A percentile compares a stretch with the other conserved stretches of the same genome.
These are phyloP conservation scores for Huntiella decipiens DNA, from an alignment of 2,329 filamentous ascomycete species.

Conservation along the genomic window DNA sequence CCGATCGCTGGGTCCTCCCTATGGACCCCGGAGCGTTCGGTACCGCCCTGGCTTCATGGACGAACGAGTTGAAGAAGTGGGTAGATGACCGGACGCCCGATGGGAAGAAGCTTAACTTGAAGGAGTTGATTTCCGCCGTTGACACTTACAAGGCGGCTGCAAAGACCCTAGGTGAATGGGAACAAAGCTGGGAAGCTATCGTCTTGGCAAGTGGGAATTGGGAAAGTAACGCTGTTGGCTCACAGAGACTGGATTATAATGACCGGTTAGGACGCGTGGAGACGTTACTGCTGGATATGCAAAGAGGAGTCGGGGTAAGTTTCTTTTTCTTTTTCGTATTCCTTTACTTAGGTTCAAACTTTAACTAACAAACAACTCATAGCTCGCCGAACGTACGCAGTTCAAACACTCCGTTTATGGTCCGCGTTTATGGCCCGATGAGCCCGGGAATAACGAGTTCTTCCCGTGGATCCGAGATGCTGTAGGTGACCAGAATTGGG, in stretches of 20 bases:
- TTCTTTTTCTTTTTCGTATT: slow-evolving; percentile 15
- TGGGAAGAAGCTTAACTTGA: slow-evolving; percentile 15
- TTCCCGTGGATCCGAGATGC: slow-evolving; percentile 79
- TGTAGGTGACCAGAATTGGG: slow-evolving; percentile 53
- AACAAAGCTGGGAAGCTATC: slow-evolving; percentile 53
- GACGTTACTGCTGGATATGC: slow-evolving; percentile 60
- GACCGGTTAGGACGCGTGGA: slow-evolving; percentile 65
- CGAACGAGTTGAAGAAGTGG: slow-evolving; percentile 48
- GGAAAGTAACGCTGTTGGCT: slow-evolving; percentile 50
- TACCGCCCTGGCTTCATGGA: slow-evolving; percentile 41
- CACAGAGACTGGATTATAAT: slow-evolving; percentile 59
- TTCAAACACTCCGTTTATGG: slow-evolving; percentile 89
- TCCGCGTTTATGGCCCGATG: slow-evolving; percentile 56
- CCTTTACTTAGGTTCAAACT: not conserved
- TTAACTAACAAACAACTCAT: slow-evolving; percentile 11
- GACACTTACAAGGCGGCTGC: slow-evolving; percentile 31
- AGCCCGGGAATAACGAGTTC: slow-evolving; percentile 33
- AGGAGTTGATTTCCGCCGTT: slow-evolving; percentile 34
- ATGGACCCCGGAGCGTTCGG: slow-evolving; percentile 66
- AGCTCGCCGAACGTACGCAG: slow-evolving; percentile 74
- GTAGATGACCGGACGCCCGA: slow-evolving; percentile 32
- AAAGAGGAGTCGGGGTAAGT: slow-evolving; percentile 55
- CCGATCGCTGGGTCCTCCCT: slow-evolving; percentile 63
- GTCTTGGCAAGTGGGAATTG: slow-evolving; percentile 55
- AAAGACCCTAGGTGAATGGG: slow-evolving; percentile 46